Evolutionary conservation across 1,139 yeast genomes (phyloP).

Genomic region (Sugiyamaella grinbergsii): DNA sequence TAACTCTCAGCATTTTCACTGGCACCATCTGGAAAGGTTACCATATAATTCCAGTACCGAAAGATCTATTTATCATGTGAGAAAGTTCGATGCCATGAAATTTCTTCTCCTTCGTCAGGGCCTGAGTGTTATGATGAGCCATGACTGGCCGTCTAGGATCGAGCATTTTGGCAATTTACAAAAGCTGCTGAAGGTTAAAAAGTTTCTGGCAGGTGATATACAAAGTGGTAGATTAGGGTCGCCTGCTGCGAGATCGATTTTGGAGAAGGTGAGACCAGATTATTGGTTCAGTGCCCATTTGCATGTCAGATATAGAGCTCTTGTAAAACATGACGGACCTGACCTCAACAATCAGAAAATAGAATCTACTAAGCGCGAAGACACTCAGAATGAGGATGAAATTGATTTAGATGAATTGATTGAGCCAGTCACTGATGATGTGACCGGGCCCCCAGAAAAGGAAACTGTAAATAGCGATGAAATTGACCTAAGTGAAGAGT

Average conservation of each 20-base stretch:
- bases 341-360: too few species aligned
- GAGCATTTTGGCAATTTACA: slow-evolving; percentile 62
- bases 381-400: slow-evolving; percentile 30
- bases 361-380: too few species aligned
- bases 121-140: slow-evolving; percentile 66
- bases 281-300: slow-evolving; percentile 91
- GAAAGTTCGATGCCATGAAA: slow-evolving; percentile 64
- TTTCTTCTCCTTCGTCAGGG: slow-evolving; percentile 44
- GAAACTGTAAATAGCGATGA: slow-evolving; percentile 27
- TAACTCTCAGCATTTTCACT: slow-evolving; percentile 51
- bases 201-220: slow-evolving; percentile 68
- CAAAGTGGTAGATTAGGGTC: slow-evolving; percentile 66
- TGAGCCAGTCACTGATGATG: slow-evolving; percentile 2
- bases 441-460: not conserved
- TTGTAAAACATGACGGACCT: slow-evolving; percentile 45
- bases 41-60: slow-evolving; percentile 54
- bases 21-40: slow-evolving; percentile 47
- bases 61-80: slow-evolving; percentile 72
- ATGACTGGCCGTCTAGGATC: slow-evolving; percentile 94
- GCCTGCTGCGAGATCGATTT: slow-evolving; percentile 62
- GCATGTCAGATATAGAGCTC: slow-evolving; percentile 74
- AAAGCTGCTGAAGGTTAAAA: slow-evolving; percentile 57
- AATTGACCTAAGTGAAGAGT: slow-evolving; percentile 29
- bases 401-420: slow-evolving; percentile 21
- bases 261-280: slow-evolving; percentile 59